phyloP scores from a whole-genome alignment of 139 green algal genomes.

The Astrephomene gubernaculifera region DNA sequence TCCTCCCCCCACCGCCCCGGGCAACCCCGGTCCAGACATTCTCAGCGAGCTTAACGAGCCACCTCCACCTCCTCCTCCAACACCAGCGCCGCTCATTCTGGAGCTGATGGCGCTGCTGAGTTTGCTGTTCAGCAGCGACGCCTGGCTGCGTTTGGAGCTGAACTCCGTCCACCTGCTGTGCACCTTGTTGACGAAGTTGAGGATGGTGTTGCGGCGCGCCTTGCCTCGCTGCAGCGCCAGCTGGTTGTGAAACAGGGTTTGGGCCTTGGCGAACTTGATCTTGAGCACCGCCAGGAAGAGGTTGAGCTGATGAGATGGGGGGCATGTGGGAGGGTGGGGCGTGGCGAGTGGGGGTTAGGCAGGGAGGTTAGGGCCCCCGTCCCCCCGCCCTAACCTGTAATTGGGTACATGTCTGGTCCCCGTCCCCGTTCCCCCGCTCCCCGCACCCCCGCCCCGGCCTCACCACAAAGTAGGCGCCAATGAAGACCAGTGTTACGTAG shows the following conservation, averaged over 20 bases:
- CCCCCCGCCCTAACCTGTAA: no score
- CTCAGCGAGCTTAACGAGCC: no score
- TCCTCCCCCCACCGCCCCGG: no score
- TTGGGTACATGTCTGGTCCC: no score
- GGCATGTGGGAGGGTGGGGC: no score
- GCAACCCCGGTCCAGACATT: neutral
- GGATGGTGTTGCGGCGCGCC: constrained; percentile 31
- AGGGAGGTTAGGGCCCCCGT: no score
- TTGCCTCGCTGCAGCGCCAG: constrained; percentile 13
- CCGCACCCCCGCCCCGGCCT: constrained; percentile 24
- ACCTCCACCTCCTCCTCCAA: neutral
- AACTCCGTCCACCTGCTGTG: constrained; percentile 42
- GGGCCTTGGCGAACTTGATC: constrained; percentile 84
- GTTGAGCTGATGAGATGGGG: constrained; percentile 68
- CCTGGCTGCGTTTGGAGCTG: constrained; percentile 21
- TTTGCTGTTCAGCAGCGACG: constrained; percentile 24
- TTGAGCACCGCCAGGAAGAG: constrained; percentile 89
- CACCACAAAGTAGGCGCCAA: constrained; percentile 85
- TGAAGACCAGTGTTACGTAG: constrained; percentile 74
- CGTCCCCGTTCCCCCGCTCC: no score
- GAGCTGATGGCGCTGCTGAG: constrained; percentile 30
- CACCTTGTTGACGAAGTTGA: constrained; percentile 24
- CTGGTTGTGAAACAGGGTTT: constrained; percentile 72
- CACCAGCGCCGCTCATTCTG: neutral
- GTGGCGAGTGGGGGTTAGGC: no score